These are phyloP conservation scores for Boletus rubescentipes DNA, from an alignment of 768 basidiomycete genomes.

Conservation along the genomic window DNA sequence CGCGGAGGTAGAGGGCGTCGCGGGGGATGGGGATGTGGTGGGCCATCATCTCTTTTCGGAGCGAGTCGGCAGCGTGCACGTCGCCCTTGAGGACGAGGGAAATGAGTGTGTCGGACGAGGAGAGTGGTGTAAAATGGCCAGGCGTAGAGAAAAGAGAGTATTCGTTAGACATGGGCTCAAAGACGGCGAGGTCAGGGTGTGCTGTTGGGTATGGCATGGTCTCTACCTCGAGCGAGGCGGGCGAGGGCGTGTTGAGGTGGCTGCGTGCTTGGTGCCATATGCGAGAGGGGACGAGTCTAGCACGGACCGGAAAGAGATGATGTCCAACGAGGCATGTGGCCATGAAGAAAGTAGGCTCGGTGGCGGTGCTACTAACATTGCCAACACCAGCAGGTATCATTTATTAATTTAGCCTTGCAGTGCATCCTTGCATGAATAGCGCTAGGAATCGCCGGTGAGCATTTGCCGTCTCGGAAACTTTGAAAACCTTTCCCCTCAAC, in stretches of 20 bases:
- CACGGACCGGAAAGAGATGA: slow-evolving; percentile 11
- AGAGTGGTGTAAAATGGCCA: slow-evolving; percentile 19
- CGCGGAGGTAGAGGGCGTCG: slow-evolving; percentile 36
- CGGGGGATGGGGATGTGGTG: slow-evolving; percentile 38
- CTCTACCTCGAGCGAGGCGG: slow-evolving; percentile 36
- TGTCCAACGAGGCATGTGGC: slow-evolving; percentile 24
- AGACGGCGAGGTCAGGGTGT: slow-evolving; percentile 34
- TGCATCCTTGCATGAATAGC: too few relatives aligned
- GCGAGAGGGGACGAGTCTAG: slow-evolving; percentile 11
- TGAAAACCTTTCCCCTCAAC: neutral
- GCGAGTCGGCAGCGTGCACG: slow-evolving; percentile 30
- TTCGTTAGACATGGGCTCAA: slow-evolving; percentile 37
- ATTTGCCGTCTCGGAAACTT: too few relatives aligned
- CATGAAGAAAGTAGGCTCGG: slow-evolving; percentile 14
- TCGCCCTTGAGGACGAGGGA: slow-evolving; percentile 22
- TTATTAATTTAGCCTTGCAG: too few relatives aligned
- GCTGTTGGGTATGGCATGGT: slow-evolving; percentile 35
- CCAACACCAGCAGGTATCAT: too few relatives aligned
- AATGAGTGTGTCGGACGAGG: slow-evolving; percentile 23
- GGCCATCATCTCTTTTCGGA: slow-evolving; percentile 41
- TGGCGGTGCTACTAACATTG: slow-evolving; percentile 2
- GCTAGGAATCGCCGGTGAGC: too few relatives aligned
- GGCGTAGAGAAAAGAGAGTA: slow-evolving; percentile 24
- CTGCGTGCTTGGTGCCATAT: slow-evolving; percentile 20
- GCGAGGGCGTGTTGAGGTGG: slow-evolving; percentile 32